Conservation (phyloP, 495 filamentous ascomycete genomes). For the Elaphomyces granulatus region DNA sequence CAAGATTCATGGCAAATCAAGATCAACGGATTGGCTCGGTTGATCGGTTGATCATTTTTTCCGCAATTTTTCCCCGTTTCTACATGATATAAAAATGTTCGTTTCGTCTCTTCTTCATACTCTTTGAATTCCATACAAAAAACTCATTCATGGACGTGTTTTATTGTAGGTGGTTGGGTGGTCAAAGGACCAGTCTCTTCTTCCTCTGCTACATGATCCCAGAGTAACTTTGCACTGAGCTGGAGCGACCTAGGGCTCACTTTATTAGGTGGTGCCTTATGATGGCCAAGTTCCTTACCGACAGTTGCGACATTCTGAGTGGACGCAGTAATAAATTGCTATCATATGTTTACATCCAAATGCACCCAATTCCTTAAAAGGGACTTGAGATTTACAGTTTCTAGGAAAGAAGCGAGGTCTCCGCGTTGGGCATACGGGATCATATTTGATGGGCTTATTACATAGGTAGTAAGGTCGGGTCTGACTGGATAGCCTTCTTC, state of each 20-base stretch:
- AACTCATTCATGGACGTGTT: conserved; percentile 48
- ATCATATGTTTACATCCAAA: conserved; percentile 47
- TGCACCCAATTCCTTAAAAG: conserved; percentile 52
- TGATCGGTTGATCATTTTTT: too few relatives aligned
- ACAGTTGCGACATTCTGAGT: conserved; percentile 41
- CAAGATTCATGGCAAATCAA: conserved; percentile 7
- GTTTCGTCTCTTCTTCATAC: too few relatives aligned
- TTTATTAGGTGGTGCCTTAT: conserved; percentile 19
- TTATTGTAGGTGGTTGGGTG: conserved; percentile 75
- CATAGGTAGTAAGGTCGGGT: conserved; percentile 38
- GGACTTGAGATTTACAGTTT: conserved; percentile 53
- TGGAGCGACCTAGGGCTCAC: conserved; percentile 45
- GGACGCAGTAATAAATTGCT: not conserved
- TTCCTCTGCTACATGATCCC: conserved; percentile 51
- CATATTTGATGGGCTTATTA: conserved; percentile 74
- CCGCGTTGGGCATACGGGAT: conserved; percentile 75
- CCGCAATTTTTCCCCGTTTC: too few relatives aligned
- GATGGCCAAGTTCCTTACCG: conserved; percentile 47
- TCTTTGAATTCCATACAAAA: too few relatives aligned
- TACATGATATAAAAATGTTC: too few relatives aligned
- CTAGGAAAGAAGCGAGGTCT: conserved; percentile 48
- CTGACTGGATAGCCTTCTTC: conserved; percentile 51
- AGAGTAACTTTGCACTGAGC: conserved; percentile 49
- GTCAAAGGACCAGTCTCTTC: conserved; percentile 23
- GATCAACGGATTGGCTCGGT: not conserved